Base-by-base conservation (phyloP, 768 basidiomycete species). In the Auricularia auricula-judae region DNA sequence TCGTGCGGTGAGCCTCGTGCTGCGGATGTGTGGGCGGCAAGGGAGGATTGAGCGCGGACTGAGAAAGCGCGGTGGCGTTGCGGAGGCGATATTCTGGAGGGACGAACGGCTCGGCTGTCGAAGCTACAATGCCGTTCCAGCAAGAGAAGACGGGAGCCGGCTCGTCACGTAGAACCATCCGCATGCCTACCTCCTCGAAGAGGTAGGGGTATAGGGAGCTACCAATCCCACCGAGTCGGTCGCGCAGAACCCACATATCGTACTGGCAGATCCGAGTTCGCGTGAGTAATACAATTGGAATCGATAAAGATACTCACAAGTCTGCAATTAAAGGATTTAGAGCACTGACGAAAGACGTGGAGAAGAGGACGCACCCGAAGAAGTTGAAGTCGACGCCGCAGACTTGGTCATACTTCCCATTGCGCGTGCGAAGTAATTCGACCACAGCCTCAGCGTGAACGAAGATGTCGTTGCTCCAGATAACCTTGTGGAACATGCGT, bases 51-150 rank as follows among this genome's bases (percentile, higher is more conserved):
- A 59, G 56, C 3, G 23, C 16, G 16, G 56, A 5, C 23, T 14
- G 11, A 11, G 29, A 33, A 18, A 59, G 34, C 0, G 7, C 4
- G 7, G 34, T 35, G 7, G 56, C 21, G 29, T 29, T 35, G 23
- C 29, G 21, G 1, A 71, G 67, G 58, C 79, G 79, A 3, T 78
- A 71, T 58, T 73, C 65, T 36, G 77, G 65, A 8, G 79, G 80
- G 39, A 80, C 71, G 36, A 80, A 56, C 3, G 79, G 78, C 58
- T 80, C 79, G 0, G 79, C 75, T 4, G 66, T 42, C 67, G 80
- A 75, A 2, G 75, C 75, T 62, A 73, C 72, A 65, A 80, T 77
- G 42, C 80, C 80, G 62, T 80, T 80, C 79, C 79, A 80, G 70
- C 79, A 80, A 0, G 77, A 65, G 65, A 79, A 77, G 4, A 79